These are phyloP conservation scores for Penicillium sp. DNA, from an alignment of 2,329 filamentous ascomycete species.

Conservation along the genomic window DNA sequence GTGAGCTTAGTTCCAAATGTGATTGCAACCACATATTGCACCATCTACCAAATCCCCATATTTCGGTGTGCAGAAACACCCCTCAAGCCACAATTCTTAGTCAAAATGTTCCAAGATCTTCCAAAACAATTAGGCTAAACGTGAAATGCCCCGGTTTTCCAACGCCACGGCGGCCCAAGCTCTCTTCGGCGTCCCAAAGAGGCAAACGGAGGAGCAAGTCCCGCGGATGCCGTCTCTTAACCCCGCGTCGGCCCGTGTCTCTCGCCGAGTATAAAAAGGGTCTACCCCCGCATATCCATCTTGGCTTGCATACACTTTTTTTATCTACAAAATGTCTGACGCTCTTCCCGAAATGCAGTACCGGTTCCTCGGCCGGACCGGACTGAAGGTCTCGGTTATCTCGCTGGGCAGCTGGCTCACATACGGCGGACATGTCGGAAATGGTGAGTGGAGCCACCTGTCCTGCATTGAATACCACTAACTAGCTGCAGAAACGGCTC, in stretches of 20 bases:
- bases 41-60: not conserved
- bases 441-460: slow-evolving; percentile 48
- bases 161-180: not conserved
- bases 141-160: not conserved
- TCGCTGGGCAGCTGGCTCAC: slow-evolving; percentile 66
- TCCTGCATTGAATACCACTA: not conserved
- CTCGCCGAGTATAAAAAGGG: not conserved
- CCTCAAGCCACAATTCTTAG: no score
- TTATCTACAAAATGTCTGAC: slow-evolving; percentile 18
- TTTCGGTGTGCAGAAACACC: not conserved
- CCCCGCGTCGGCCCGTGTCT: slow-evolving; percentile 16
- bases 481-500: slow-evolving; percentile 28
- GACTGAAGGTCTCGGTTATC: slow-evolving; percentile 73
- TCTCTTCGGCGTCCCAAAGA: slow-evolving; percentile 14
- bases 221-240: slow-evolving; percentile 1
- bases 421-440: slow-evolving; percentile 71
- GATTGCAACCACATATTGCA: not conserved
- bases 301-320: not conserved
- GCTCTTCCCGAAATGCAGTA: slow-evolving; percentile 51
- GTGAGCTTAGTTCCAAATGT: not conserved
- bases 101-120: no score
- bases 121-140: slow-evolving; percentile 4
- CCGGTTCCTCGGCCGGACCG: slow-evolving; percentile 69
- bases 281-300: not conserved
- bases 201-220: slow-evolving; percentile 3